A percentile compares a stretch with the other conserved stretches of the same genome.
These are phyloP conservation scores for Blastosporella zonata DNA, from an alignment of 1,284 basidiomycete genomes.

Conservation along the genomic window DNA sequence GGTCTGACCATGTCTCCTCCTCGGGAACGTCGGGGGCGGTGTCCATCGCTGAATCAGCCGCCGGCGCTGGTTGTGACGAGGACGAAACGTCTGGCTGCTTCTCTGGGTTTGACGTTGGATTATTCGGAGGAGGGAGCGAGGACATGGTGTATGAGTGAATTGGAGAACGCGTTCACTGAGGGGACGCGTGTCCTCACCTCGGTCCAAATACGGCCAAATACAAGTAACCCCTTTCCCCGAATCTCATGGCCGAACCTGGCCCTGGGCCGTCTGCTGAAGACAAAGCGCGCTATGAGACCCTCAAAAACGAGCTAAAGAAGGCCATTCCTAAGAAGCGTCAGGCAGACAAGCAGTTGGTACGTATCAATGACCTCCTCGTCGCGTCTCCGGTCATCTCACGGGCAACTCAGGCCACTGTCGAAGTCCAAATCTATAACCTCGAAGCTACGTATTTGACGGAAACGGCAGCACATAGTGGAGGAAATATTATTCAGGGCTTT, in stretches of 20 bases:
- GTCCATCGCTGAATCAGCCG: constrained; percentile 61
- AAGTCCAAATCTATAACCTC: constrained; percentile 70
- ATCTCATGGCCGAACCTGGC: constrained; percentile 33
- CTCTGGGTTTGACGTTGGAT: constrained; percentile 47
- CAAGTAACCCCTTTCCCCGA: constrained; percentile 13
- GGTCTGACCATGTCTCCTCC: constrained; percentile 80
- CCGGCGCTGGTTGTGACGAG: constrained; percentile 31
- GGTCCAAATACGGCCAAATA: constrained; percentile 36
- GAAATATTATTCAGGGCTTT: constrained; percentile 81
- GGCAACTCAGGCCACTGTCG: constrained; percentile 56
- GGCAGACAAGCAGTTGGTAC: constrained; percentile 69
- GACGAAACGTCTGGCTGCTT: constrained; percentile 46
- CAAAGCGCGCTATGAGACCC: constrained; percentile 61
- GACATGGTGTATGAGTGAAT: constrained; percentile 48
- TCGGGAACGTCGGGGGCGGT: constrained; percentile 63
- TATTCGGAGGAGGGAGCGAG: constrained; percentile 57
- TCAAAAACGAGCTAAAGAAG: constrained; percentile 68
- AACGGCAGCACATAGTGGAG: constrained; percentile 68
- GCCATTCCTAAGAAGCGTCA: constrained; percentile 68
- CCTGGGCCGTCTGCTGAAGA: constrained; percentile 52
- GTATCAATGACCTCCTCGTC: constrained; percentile 24
- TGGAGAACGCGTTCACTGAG: constrained; percentile 23
- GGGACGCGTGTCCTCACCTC: constrained; percentile 33
- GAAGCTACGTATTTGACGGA: constrained; percentile 73
- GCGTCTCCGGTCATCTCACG: constrained; percentile 8